These are phyloP conservation scores for Boletus bicolor DNA, from an alignment of 768 basidiomycete species.

Conservation along the genomic window DNA sequence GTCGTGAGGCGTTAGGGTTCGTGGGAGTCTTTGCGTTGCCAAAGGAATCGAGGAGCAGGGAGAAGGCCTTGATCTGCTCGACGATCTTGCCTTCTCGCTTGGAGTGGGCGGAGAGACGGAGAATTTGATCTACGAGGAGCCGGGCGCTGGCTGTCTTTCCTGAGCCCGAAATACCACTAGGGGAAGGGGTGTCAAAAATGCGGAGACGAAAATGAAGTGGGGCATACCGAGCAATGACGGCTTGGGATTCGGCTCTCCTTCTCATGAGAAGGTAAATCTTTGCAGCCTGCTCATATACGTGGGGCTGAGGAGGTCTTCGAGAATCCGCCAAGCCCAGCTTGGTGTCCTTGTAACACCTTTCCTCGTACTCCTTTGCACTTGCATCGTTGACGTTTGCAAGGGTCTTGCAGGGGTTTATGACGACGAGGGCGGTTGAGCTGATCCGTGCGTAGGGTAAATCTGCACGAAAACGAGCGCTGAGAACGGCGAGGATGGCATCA, in stretches of 20 bases:
- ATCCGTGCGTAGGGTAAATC: conserved; percentile 57
- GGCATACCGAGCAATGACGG: conserved; percentile 51
- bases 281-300: conserved; percentile 61
- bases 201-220: conserved; percentile 4
- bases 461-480: conserved; percentile 54
- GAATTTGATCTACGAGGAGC: conserved; percentile 54
- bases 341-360: conserved; percentile 52
- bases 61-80: conserved; percentile 54
- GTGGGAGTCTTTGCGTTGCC: conserved; percentile 62
- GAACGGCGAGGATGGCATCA: conserved; percentile 53
- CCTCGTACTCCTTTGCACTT: conserved; percentile 56
- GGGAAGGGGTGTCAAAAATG: conserved; percentile 11
- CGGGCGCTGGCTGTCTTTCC: conserved; percentile 54
- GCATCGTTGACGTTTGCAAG: conserved; percentile 57
- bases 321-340: conserved; percentile 37
- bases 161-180: conserved; percentile 62
- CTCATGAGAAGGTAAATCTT: conserved; percentile 58
- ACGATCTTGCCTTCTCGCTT: conserved; percentile 50
- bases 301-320: conserved; percentile 47
- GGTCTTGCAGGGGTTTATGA: conserved; percentile 58
- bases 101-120: conserved; percentile 57
- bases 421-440: conserved; percentile 47
- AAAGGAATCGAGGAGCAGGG: conserved; percentile 58
- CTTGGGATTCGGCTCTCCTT: conserved; percentile 51
- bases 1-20: conserved; percentile 63